phyloP scores from a whole-genome alignment of 257 asterid genomes.

The Perilla frutescens region DNA sequence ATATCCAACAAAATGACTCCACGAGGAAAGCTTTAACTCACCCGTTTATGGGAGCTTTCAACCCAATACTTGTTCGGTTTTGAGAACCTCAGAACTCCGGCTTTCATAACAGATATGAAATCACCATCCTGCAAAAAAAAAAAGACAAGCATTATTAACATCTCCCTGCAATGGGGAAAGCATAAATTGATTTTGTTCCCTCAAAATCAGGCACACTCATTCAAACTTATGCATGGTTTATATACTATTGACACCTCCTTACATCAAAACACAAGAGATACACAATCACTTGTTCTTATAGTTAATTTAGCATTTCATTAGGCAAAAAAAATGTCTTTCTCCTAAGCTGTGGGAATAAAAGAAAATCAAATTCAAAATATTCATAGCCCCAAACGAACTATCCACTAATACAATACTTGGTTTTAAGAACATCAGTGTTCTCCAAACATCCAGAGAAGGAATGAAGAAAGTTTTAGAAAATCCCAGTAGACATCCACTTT shows the following conservation, averaged over 20 bases:
- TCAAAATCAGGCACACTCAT: background rate
- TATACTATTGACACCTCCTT: background rate
- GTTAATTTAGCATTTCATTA: background rate
- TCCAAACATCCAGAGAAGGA: too few species aligned
- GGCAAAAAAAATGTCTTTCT: background rate
- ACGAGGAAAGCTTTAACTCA: constrained; percentile 45
- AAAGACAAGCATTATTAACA: background rate
- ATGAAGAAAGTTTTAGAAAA: too few species aligned
- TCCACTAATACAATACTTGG: background rate
- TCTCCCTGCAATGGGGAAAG: background rate
- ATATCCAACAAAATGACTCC: too few species aligned
- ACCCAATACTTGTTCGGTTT: constrained; percentile 94
- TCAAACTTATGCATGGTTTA: constrained; percentile 12
- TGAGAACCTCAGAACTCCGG: constrained; percentile 74
- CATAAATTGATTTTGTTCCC: background rate
- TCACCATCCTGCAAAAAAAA: constrained; percentile 68
- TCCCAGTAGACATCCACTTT: background rate
- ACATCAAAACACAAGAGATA: background rate
- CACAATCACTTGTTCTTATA: background rate
- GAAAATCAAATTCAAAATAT: background rate
- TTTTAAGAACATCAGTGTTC: too few species aligned
- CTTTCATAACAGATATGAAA: constrained; percentile 67
- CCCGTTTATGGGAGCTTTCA: constrained; percentile 91
- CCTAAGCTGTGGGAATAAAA: background rate
- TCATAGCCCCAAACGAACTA: background rate